These are phyloP conservation scores for Pulveroboletus sp. DNA, from an alignment of 768 basidiomycete genomes.

Conservation along the genomic window DNA sequence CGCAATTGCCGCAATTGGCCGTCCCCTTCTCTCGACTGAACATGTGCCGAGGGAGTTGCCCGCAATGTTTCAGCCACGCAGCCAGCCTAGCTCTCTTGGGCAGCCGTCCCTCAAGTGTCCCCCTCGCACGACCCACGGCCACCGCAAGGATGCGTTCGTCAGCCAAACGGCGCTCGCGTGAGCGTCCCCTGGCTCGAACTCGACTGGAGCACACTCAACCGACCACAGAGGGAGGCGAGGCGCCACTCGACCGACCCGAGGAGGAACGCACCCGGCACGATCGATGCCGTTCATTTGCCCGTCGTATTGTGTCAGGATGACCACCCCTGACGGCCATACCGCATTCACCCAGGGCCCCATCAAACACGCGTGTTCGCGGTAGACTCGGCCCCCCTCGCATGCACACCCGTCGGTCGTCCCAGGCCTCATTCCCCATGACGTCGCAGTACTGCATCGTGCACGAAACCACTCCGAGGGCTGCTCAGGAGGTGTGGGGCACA, in stretches of 20 bases:
- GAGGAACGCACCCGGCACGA: constrained; percentile 13
- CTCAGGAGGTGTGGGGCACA: not conserved
- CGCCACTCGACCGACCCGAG: not conserved
- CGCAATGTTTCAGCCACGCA: not conserved
- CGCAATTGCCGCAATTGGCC: constrained; percentile 16
- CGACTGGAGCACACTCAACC: too few relatives aligned
- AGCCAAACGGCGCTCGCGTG: constrained; percentile 15
- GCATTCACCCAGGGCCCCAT: constrained; percentile 17
- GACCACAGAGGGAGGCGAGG: too few relatives aligned
- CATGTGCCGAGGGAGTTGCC: constrained; percentile 8
- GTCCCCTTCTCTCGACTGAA: constrained; percentile 11
- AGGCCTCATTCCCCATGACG: too few relatives aligned
- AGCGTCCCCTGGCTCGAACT: not conserved
- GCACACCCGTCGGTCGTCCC: too few relatives aligned
- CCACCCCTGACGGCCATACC: constrained; percentile 26
- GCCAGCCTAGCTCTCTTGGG: not conserved
- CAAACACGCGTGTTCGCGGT: constrained; percentile 18
- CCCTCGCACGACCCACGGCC: too few relatives aligned
- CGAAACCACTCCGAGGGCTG: too few relatives aligned
- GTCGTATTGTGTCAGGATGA: not conserved
- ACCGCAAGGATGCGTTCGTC: too few relatives aligned
- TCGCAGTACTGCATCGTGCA: too few relatives aligned
- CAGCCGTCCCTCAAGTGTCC: not conserved
- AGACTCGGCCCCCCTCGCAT: not conserved
- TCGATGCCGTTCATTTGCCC: constrained; percentile 26